These are phyloP conservation scores for Marasmius oreades DNA, from an alignment of 1,284 basidiomycete genomes.

Conservation along the genomic window DNA sequence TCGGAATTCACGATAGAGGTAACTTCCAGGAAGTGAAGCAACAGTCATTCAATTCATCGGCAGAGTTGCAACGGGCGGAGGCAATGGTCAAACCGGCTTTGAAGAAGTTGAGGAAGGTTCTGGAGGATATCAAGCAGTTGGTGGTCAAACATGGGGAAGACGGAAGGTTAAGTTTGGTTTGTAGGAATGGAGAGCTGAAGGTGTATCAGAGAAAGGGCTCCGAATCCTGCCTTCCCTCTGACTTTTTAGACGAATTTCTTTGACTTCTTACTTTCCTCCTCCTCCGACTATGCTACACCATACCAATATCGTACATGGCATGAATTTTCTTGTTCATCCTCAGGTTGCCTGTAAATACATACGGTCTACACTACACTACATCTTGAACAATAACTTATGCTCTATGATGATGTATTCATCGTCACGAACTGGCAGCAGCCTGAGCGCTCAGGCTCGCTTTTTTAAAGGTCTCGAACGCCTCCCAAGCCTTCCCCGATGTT, in stretches of 20 bases:
- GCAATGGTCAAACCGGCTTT: constrained; percentile 30
- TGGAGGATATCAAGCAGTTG: constrained; percentile 37
- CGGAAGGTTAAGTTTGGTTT: constrained; percentile 45
- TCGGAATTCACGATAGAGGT: constrained; percentile 46
- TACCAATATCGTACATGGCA: no score
- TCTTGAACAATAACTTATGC: no score
- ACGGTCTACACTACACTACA: no score
- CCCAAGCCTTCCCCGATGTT: constrained; percentile 70
- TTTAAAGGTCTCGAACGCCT: constrained; percentile 55
- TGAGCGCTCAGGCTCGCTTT: neutral
- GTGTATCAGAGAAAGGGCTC: constrained; percentile 38
- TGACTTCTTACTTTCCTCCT: no score
- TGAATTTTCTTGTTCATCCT: no score
- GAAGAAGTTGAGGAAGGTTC: constrained; percentile 35
- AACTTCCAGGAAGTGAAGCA: constrained; percentile 41
- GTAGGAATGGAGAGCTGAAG: constrained; percentile 33
- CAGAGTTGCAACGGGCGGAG: constrained; percentile 29
- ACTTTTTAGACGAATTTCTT: constrained; percentile 32
- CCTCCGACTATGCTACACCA: no score
- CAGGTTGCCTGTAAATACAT: no score
- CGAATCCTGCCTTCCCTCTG: constrained; percentile 38
- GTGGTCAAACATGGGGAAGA: constrained; percentile 41
- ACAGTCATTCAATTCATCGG: constrained; percentile 29
- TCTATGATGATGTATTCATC: no score
- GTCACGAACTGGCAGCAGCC: no score